phyloP scores from a whole-genome alignment of 2,329 filamentous ascomycete genomes.

The Geoglossum cookeanum region DNA sequence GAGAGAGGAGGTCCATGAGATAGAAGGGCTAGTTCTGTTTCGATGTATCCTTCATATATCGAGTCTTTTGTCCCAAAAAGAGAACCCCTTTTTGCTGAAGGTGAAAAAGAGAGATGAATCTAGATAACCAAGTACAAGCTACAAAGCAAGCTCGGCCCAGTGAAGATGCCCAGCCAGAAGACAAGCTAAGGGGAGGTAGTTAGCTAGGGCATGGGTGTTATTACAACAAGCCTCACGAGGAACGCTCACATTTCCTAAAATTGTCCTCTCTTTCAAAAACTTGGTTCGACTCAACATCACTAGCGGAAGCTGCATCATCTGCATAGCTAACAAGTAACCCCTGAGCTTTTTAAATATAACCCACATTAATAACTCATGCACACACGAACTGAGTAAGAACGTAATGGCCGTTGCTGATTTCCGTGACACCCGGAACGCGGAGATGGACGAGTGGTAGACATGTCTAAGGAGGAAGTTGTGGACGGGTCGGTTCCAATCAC shows the following conservation, averaged over 20 bases:
- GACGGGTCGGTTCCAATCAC: constrained; percentile 68
- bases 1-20: background rate
- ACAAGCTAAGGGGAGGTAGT: constrained; percentile 15
- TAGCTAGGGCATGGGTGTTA: background rate
- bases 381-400: constrained; percentile 49
- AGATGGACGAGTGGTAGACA: constrained; percentile 63
- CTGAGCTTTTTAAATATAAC: constrained; percentile 61
- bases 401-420: constrained; percentile 56
- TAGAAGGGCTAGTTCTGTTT: too few species aligned
- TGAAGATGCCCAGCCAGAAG: constrained; percentile 65
- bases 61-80: too few species aligned
- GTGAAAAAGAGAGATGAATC: background rate
- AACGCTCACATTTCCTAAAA: constrained; percentile 42
- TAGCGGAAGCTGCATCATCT: constrained; percentile 56
- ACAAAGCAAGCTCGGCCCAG: constrained; percentile 46
- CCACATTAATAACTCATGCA: constrained; percentile 65
- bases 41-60: too few species aligned
- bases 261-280: constrained; percentile 40
- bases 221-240: background rate
- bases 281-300: constrained; percentile 47
- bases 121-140: constrained; percentile 31
- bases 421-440: constrained; percentile 49
- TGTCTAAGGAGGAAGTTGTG: constrained; percentile 61
- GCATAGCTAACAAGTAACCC: constrained; percentile 52
- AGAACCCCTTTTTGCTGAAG: background rate